Conservation (phyloP, 176 grass and related monocot genomes). For the Phyllostachys edulis region DNA sequence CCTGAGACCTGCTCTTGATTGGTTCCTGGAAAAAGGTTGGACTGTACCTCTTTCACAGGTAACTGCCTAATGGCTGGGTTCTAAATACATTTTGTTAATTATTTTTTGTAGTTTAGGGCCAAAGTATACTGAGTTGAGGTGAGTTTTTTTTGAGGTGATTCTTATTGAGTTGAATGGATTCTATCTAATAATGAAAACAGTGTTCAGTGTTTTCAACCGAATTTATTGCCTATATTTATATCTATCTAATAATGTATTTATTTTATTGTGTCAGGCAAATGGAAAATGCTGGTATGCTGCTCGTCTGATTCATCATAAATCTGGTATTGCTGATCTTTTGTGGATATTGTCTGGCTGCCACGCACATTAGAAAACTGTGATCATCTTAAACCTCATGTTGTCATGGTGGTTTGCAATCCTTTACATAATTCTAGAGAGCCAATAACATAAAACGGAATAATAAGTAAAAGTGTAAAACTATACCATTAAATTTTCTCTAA, state of each 20-base stretch:
- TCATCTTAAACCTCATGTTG: neutral
- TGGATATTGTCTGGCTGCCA: neutral
- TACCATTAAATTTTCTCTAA: neutral
- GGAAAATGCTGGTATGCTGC: conserved; percentile 22
- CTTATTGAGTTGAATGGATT: too few relatives aligned
- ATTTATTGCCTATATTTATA: neutral
- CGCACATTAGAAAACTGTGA: neutral
- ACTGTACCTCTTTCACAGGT: conserved; percentile 47
- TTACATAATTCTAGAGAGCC: neutral
- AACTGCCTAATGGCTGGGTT: neutral
- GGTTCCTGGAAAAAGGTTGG: conserved; percentile 45
- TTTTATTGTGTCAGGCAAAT: conserved; percentile 41
- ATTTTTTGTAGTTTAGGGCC: neutral
- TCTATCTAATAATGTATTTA: neutral
- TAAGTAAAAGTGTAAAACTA: conserved; percentile 10
- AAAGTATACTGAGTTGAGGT: neutral
- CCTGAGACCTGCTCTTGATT: conserved; percentile 51
- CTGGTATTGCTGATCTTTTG: conserved; percentile 29
- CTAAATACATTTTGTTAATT: conserved; percentile 23
- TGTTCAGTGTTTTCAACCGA: neutral
- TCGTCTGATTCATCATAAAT: conserved; percentile 34
- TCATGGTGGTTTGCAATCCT: neutral
- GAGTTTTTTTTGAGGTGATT: neutral
- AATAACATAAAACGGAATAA: neutral
- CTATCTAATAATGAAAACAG: too few relatives aligned